Base-by-base conservation (phyloP, 2,329 filamentous ascomycete species). In the Davidsoniella neocaledoniae region DNA sequence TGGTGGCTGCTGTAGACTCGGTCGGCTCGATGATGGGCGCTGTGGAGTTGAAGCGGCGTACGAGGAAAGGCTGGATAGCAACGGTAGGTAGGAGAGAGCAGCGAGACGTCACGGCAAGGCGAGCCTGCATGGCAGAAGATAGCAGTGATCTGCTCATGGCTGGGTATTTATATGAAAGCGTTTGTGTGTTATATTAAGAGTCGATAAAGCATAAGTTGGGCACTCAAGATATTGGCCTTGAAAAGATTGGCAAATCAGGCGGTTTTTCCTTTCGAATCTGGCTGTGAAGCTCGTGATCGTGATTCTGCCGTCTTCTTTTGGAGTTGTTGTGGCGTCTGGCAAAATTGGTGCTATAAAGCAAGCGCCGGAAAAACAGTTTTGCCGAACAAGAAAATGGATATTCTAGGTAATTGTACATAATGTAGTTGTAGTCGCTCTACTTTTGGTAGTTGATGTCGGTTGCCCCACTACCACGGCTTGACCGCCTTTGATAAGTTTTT, bases 111-210 rank as follows among this genome's bases (percentile, higher is more conserved):
- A 62, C 16, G 62, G 59, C 38, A 12, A 29, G 12, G 16, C 39
- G 43, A 14, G 50, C 25, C 25, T 39, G 40, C 41, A 63, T 57
- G 46, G 70, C 63, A 50, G 67, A 64, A 64, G 76, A 74, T 57
- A 81, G 69, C 54, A 83, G 65, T 55, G 74, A 70, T 61, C 76
- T 71, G 61, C 72, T 76, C 73, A 77, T 76, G 43, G 42, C 59
- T 36, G 8, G 2, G 23, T 9, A 23, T 23, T 16, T 16, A 33
- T 33, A 33, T 33, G 29, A 43, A 9, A 23, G 41, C 7, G 12
- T 6, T n/a, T 23, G 19, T 12, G 12, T 23, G 6, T n/a, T 21
- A 25, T 21, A 21, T 43, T 25, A 21, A 43, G 8, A 17, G 25
- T 14, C 8, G 41, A 10, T 17, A 9, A 37, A 45, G 21, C 17